Base-by-base conservation (phyloP, 305 asterid genomes). In the Coffea humblotiana region DNA sequence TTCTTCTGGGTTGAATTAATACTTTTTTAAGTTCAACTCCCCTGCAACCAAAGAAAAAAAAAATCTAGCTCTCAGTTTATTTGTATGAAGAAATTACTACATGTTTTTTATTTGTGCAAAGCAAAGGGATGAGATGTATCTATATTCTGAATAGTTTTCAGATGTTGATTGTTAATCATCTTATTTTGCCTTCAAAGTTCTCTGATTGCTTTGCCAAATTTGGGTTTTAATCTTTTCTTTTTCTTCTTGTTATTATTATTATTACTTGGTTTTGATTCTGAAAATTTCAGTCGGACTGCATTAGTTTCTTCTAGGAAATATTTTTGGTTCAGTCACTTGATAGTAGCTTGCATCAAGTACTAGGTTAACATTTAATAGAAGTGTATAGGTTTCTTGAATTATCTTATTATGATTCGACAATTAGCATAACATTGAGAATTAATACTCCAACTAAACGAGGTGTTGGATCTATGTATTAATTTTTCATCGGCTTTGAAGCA, bases 161-260 rank as follows among this genome's bases (percentile, higher is more conserved):
- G 35, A 37, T 78, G 85, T 82, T 49, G 85, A 82, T 65, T 75
- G 4, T 35, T 29, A 56, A 29, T 61, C 52, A 64, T 69, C 27
- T 63, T 49, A 3, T 58, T 68, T 68, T 49, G 82, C 85, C 86
- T 86, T 86, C 88, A 86, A 86, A 86, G 89, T 86, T 86, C 86
- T 86, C 89, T 84, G 87, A 84, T 84, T 86, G 84, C 78, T 77
- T 76, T 86, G 83, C 49, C 69, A 32, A 32, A 0, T 10, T 69
- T 56, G 1, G 8, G 21, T 27, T 65, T 65, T 37, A 2, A 2
- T 37, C 43, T 32, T 51, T 43, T 1, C 11, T 27, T 37, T 19
- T 80, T 47, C 14, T 69, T 60, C 10, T 11, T 11, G 51, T 16
- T 37, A 27, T 23, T 13, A 14, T 37, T 2, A 37, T 37, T 37